These are phyloP conservation scores for Gonium pectorale DNA, from an alignment of 139 green algal species.

Conservation along the genomic window DNA sequence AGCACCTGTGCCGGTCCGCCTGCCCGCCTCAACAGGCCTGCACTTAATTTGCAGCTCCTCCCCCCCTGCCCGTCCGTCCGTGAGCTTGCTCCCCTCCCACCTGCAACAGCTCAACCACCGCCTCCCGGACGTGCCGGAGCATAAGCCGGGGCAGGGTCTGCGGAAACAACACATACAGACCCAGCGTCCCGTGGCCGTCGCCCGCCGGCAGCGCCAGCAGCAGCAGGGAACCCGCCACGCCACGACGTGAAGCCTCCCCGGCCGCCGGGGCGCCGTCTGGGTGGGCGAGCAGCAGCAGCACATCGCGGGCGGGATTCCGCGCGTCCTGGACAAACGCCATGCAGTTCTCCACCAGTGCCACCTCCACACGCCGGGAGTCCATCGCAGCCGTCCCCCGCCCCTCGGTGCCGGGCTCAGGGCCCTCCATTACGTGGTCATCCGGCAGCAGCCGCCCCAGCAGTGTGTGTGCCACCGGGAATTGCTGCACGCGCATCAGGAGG, in stretches of 20 bases:
- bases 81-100: background rate
- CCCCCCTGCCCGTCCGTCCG: too few species aligned
- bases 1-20: too few species aligned
- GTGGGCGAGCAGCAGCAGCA: slow-evolving; percentile 17
- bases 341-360: background rate
- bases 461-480: slow-evolving; percentile 22
- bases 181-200: background rate
- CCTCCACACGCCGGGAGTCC: background rate
- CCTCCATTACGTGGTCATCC: background rate
- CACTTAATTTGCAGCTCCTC: too few species aligned
- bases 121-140: background rate
- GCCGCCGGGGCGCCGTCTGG: background rate
- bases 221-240: background rate
- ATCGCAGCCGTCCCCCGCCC: background rate
- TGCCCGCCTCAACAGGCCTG: too few species aligned
- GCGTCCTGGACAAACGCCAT: slow-evolving; percentile 8
- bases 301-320: slow-evolving; percentile 1
- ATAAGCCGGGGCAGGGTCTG: slow-evolving; percentile 6
- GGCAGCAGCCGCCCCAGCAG: too few species aligned
- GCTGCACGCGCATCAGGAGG: background rate
- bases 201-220: background rate
- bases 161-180: slow-evolving; percentile 23
- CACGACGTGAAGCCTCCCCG: slow-evolving; percentile 1
- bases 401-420: background rate
- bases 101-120: slow-evolving; percentile 7